Evolutionary conservation across 202 grass and related monocot genomes (phyloP).

Genomic region (Elaeis oleifera): DNA sequence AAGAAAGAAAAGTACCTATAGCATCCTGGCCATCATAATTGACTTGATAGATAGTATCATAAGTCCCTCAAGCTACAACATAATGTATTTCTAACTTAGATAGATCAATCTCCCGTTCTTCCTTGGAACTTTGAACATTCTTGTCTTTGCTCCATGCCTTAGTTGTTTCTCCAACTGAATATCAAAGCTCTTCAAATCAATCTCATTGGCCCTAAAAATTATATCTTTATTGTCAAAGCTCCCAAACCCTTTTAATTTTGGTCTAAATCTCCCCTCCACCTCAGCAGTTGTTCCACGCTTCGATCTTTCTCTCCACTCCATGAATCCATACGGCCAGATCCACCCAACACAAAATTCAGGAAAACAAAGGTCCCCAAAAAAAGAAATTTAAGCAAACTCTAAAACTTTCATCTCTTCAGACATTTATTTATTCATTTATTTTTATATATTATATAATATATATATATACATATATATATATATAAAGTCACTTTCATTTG

Average conservation of each 20-base stretch:
- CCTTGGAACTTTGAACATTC: slow-evolving; percentile 20
- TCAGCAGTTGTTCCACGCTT: not conserved
- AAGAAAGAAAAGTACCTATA: slow-evolving; percentile 33
- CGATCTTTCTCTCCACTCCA: slow-evolving; percentile 9
- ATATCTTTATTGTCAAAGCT: slow-evolving; percentile 56
- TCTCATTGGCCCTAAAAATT: slow-evolving; percentile 64
- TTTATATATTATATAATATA: too few species aligned
- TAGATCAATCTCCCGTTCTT: slow-evolving; percentile 68
- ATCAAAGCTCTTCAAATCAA: slow-evolving; percentile 78
- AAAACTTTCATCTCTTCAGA: not conserved
- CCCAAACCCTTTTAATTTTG: slow-evolving; percentile 43
- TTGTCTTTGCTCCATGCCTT: slow-evolving; percentile 60
- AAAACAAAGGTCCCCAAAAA: not conserved
- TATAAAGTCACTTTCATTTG: too few species aligned
- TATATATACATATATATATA: too few species aligned
- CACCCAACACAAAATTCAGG: not conserved
- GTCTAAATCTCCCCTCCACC: not conserved
- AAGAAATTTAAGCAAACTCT: not conserved
- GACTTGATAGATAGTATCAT: slow-evolving; percentile 62
- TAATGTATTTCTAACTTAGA: slow-evolving; percentile 50
- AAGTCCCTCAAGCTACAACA: slow-evolving; percentile 42
- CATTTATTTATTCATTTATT: too few species aligned
- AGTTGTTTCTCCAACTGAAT: slow-evolving; percentile 71
- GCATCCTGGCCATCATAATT: slow-evolving; percentile 60
- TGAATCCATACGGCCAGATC: not conserved